Conservation (phyloP, 2,329 filamentous ascomycete species). For the Bipolaris oryzae region DNA sequence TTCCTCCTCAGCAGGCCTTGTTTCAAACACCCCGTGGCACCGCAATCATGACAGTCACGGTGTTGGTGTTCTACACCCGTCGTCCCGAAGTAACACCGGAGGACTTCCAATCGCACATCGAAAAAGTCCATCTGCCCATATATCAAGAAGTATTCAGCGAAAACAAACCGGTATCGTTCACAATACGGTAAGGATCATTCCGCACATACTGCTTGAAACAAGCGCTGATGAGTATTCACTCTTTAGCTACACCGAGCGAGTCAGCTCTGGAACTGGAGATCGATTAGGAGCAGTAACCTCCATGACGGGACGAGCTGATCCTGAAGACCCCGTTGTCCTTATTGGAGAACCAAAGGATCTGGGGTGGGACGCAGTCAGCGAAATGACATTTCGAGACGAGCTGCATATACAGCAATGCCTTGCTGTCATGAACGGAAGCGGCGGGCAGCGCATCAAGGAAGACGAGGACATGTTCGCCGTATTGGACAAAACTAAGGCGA, state of each 20-base stretch:
- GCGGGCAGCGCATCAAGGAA: conserved; percentile 25
- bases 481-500: conserved; percentile 16
- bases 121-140: conserved; percentile 22
- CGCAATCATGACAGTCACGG: conserved; percentile 20
- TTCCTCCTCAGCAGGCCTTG: background rate
- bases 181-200: conserved; percentile 2
- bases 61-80: conserved; percentile 26
- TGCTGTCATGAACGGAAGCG: conserved; percentile 21
- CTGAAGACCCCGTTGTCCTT: conserved; percentile 26
- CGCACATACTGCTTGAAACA: background rate
- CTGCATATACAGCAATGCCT: conserved; percentile 32
- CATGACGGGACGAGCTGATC: conserved; percentile 15
- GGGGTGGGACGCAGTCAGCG: conserved; percentile 27
- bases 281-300: conserved; percentile 24
- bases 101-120: conserved; percentile 26
- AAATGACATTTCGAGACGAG: conserved; percentile 32
- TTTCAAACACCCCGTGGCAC: background rate
- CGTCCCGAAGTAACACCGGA: conserved; percentile 24
- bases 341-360: conserved; percentile 26
- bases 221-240: background rate
- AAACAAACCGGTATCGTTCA: conserved; percentile 14
- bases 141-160: conserved; percentile 25
- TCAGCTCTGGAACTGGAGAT: conserved; percentile 25
- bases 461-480: conserved; percentile 30
- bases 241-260: conserved; percentile 20